Evolutionary conservation across 495 filamentous ascomycete genomes (phyloP), one percentile per base, ranked within the genome.

Genomic region (Penicillium odoratum): DNA sequence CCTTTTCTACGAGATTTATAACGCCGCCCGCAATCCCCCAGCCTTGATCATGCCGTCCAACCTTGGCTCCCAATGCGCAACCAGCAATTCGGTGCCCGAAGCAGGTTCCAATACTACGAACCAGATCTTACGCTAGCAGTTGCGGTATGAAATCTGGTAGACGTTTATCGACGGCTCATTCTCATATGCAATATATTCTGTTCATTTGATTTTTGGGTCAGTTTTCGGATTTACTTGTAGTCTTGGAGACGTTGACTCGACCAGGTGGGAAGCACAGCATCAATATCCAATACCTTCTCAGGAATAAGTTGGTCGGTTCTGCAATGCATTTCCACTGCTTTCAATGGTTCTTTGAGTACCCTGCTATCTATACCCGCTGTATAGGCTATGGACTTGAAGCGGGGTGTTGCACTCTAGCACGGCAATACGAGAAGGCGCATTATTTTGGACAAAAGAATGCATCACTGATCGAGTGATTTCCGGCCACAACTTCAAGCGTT

Each of bases 31-130:
- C 83, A 28, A 88, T 76, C 69, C 97, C 93, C 93, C 93, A 97
- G 7, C 89, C 91, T 5, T 66, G 70, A 31, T 82, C 77, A 62
- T 82, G 89, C 42, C 83, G 72, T n/a, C 77, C 84, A 7, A 96
- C 87, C 46, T 81, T 81, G 31, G 72, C 79, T 1, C 85, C 89
- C 56, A 96, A 65, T 3, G 92, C 91, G 18, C 92, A 80, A 0
- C 83, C 91, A 50, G 96, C 77, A 50, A 97, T 93, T 73, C 97
- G 92, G 68, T 97, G 93, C 16, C 92, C 93, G 70, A 93, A 97
- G 68, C 93, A 97, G 29, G 94, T 82, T 13, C 91, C 92, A 18
- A 96, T 78, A 21, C 95, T 71, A 25, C 83, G 80, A 40, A 96
- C 81, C 54, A 81, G 77, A 16, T 74, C 64, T 56, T 88, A 81